phyloP scores from a whole-genome alignment of 2,329 filamentous ascomycete species.

The Phaeomoniella chlamydospora region DNA sequence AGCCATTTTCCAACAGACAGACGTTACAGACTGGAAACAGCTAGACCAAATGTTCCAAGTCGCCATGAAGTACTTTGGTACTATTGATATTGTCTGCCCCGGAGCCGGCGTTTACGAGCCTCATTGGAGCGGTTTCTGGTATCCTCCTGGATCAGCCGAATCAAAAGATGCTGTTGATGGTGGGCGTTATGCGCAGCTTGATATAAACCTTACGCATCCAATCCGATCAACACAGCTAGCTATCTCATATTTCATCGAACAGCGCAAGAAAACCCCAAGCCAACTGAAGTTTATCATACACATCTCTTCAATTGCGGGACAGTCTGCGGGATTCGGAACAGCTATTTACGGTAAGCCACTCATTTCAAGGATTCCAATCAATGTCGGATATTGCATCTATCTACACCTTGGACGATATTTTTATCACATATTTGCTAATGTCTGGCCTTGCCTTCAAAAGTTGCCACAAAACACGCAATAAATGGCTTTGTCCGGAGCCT shows the following conservation, averaged over 20 bases:
- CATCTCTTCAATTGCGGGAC: conserved; percentile 33
- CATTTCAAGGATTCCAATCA: no score
- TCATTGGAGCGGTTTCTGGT: conserved; percentile 36
- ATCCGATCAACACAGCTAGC: conserved; percentile 37
- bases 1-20: conserved; percentile 29
- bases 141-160: conserved; percentile 25
- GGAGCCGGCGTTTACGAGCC: conserved; percentile 26
- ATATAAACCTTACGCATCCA: conserved; percentile 38
- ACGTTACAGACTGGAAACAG: conserved; percentile 34
- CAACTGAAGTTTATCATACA: conserved; percentile 22
- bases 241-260: conserved; percentile 29
- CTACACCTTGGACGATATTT: no score
- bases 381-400: no score
- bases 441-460: no score
- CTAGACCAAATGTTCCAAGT: conserved; percentile 34
- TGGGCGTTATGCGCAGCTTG: conserved; percentile 28
- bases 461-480: conserved; percentile 33
- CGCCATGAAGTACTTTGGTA: conserved; percentile 32
- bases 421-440: no score
- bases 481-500: conserved; percentile 35
- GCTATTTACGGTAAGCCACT: conserved; percentile 30
- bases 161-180: conserved; percentile 25
- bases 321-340: conserved; percentile 20
- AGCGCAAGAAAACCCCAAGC: conserved; percentile 2
- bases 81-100: conserved; percentile 30